Conservation (phyloP, 1,284 basidiomycete species). For the Gomphus bonarii region DNA sequence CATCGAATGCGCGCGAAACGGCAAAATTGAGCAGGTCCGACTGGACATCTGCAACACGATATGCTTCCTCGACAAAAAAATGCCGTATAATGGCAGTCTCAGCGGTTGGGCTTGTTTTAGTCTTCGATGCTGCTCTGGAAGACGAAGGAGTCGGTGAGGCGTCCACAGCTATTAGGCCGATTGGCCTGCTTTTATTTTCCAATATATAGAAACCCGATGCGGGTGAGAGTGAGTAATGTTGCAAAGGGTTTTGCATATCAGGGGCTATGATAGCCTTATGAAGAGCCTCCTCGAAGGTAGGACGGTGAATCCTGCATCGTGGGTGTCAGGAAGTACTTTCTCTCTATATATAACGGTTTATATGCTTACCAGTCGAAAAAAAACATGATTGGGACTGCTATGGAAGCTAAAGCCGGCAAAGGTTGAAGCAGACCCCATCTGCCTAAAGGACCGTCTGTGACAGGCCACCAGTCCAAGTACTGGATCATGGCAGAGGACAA, state of each 20-base stretch:
- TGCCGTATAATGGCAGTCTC: slow-evolving; percentile 60
- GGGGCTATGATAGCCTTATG: slow-evolving; percentile 41
- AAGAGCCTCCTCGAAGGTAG: slow-evolving; percentile 49
- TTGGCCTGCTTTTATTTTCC: slow-evolving; percentile 45
- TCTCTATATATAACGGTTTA: neutral
- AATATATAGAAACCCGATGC: slow-evolving; percentile 62
- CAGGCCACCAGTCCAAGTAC: slow-evolving; percentile 59
- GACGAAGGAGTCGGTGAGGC: slow-evolving; percentile 33
- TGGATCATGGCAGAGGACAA: slow-evolving; percentile 49
- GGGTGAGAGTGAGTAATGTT: slow-evolving; percentile 51
- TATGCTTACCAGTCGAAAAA: slow-evolving; percentile 55
- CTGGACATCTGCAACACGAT: slow-evolving; percentile 46
- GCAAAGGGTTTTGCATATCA: slow-evolving; percentile 45
- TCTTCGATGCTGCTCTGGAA: slow-evolving; percentile 15
- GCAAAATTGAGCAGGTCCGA: slow-evolving; percentile 57
- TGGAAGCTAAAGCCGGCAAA: slow-evolving; percentile 53
- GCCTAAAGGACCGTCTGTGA: slow-evolving; percentile 24
- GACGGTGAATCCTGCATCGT: slow-evolving; percentile 51
- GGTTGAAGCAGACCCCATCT: slow-evolving; percentile 43
- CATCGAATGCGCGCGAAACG: slow-evolving; percentile 44
- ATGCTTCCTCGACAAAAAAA: slow-evolving; percentile 60
- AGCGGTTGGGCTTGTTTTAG: slow-evolving; percentile 25
- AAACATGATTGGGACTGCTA: slow-evolving; percentile 56
- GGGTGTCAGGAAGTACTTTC: neutral
- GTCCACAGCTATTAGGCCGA: slow-evolving; percentile 65